Base-by-base conservation (phyloP, 192 early-diverging fungal genomes). In the Umbelopsis vinacea region DNA sequence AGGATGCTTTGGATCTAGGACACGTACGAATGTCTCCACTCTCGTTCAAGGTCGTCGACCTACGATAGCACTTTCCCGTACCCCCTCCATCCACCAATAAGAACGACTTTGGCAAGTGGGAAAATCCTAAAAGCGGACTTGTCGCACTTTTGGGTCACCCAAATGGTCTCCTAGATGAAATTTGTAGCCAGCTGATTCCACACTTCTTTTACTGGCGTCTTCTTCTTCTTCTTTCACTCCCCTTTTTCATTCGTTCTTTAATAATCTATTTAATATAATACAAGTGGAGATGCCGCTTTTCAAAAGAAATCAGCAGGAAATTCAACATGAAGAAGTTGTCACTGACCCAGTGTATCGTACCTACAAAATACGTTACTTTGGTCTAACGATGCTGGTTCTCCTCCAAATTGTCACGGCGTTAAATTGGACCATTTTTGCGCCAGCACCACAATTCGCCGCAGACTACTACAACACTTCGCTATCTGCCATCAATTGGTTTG, bases 381-480 rank as follows among this genome's bases (percentile, higher is more conserved):
- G 85, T 29, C 70, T 86, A n/a, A 69, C 79, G 26, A 73, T 86
- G 68, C 79, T 83, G 11, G 52, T 70, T 9, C 71, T 86, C 14
- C 71, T 82, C 22, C 83, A 86, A 37, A 81, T 83, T 46, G 74
- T 75, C 19, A 82, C 82, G 0, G 71, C 82, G 0, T 21, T 77
- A 23, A 81, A 83, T 45, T 87, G 85, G 85, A 70, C 84, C 43
- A 81, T 75, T 12, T 84, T 81, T 35, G 80, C 83, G 12, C 78
- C 85, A 1, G 83, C 81, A 15, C 68, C 81, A 11, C 71, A 77
- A 21, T 69, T 75, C 3, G 79, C 85, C 2, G 57, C 67, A 23
- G 74, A 57, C 37, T 86, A 79, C 45, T 79, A 82, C 48, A 71
- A 71, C 52, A 76, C 71, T 46, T 26, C 67, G 26, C 66, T 74